Evolutionary conservation across 768 basidiomycete species (phyloP).

Genomic region (Termitomyces sp.): DNA sequence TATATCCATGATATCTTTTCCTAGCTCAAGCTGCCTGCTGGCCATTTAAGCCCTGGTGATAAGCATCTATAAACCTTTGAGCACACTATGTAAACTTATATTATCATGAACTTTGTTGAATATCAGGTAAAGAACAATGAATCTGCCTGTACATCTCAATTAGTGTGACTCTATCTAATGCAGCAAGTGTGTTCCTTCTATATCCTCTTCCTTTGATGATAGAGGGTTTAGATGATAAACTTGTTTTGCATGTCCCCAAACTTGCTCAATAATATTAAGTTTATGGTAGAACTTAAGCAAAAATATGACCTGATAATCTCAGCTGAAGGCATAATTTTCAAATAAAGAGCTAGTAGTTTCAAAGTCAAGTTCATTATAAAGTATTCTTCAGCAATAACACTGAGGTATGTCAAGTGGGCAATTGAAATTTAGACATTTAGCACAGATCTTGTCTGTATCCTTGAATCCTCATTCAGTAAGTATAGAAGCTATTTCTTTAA

Average conservation of each 20-base stretch:
- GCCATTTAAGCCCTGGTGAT: no score
- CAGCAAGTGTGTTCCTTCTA: slow-evolving; percentile 20
- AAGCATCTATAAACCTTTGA: no score
- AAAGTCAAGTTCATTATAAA: slow-evolving; percentile 30
- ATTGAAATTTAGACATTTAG: slow-evolving; percentile 15
- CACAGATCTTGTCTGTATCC: slow-evolving; percentile 22
- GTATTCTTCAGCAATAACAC: slow-evolving; percentile 17
- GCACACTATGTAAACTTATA: no score
- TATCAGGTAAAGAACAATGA: no score
- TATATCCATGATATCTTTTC: neutral
- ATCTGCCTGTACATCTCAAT: no score
- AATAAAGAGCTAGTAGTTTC: slow-evolving; percentile 12
- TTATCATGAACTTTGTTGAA: no score
- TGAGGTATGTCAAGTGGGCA: slow-evolving; percentile 1
- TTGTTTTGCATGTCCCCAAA: slow-evolving; percentile 25
- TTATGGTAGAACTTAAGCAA: neutral
- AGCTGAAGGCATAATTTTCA: neutral
- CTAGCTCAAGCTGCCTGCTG: no score
- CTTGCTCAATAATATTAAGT: slow-evolving; percentile 20
- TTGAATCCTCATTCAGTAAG: slow-evolving; percentile 21
- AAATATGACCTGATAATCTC: neutral
- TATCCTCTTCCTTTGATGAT: slow-evolving; percentile 22
- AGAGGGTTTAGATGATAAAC: slow-evolving; percentile 14
- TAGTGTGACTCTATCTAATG: slow-evolving; percentile 22
- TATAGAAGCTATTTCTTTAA: slow-evolving; percentile 34